phyloP scores from a whole-genome alignment of 2,329 filamentous ascomycete species.

The Colletotrichum cuscutae region DNA sequence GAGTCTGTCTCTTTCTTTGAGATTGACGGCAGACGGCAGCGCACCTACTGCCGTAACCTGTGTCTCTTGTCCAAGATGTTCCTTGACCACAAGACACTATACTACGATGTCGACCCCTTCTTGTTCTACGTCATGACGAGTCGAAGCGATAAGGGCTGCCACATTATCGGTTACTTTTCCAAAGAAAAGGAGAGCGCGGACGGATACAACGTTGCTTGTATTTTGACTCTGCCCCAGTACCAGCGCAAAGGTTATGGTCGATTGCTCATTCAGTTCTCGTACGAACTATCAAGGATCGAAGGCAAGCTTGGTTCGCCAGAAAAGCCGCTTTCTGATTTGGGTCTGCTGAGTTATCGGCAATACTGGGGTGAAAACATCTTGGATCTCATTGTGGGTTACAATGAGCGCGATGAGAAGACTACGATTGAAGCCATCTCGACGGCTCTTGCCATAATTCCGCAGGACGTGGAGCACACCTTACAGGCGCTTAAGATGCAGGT shows the following conservation, averaged over 20 bases:
- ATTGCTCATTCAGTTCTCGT: constrained; percentile 95
- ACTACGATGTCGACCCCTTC: constrained; percentile 99
- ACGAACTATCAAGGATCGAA: constrained; percentile 95
- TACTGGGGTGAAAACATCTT: constrained; percentile 98
- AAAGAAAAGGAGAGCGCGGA: constrained; percentile 99
- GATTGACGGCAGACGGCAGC: constrained; percentile 92
- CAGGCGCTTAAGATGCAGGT: constrained; percentile 95
- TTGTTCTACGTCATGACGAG: constrained; percentile 98
- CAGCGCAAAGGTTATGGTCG: constrained; percentile 95
- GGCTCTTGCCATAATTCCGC: constrained; percentile 92
- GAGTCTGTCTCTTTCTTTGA: constrained; percentile 96
- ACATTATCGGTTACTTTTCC: constrained; percentile 98
- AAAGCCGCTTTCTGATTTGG: constrained; percentile 94
- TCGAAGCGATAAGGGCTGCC: constrained; percentile 87
- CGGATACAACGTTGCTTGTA: constrained; percentile 98
- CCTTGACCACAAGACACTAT: constrained; percentile 96
- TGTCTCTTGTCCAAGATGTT: constrained; percentile 97
- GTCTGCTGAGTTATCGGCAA: constrained; percentile 91
- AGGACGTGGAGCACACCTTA: constrained; percentile 94
- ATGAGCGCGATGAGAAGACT: constrained; percentile 75
- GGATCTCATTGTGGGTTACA: constrained; percentile 81
- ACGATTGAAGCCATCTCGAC: constrained; percentile 88
- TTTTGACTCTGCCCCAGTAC: constrained; percentile 94
- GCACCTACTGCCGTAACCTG: constrained; percentile 96
- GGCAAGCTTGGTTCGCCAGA: constrained; percentile 95